Evolutionary conservation across 2,329 filamentous ascomycete species (phyloP), one percentile per base, ranked within the genome.

Genomic region (Magnaporthiopsis incrustans): DNA sequence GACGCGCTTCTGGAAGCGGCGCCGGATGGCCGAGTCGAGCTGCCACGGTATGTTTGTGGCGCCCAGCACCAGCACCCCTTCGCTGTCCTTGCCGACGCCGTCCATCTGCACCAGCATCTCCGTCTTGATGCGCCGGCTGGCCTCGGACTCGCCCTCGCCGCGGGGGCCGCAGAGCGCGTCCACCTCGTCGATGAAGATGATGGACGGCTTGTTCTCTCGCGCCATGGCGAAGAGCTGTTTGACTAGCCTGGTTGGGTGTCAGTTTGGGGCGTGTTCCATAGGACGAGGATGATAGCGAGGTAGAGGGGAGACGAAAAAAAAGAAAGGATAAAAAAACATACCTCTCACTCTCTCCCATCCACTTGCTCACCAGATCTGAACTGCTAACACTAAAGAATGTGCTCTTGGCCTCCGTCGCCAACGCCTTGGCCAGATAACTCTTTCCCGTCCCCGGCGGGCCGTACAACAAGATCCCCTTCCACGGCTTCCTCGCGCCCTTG

Each of bases 291-390:
- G 38, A 32, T 32, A 6, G 32, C 32, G 11, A 33, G 11, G 32
- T 8, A 33, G 22, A 32, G 26, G 3, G 22, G 15, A 33, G 10
- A 14, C 27, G 26, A n/a, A 10, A 12, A 25, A 22, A 35, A 22
- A 25, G 10, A 35, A 8, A 61, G 8, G 25, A 11, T 32, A 8
- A 61, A 14, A 58, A 65, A 26, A 70, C 82, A 61, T 79, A 96
- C 91, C 92, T 87, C 86, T 99, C 95, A 82, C 91, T 96, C 78
- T 99, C 95, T 80, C 95, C 95, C 95, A 99, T 99, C 95, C 95
- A 99, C 75, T 99, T 99, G 76, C 92, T 97, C 66, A 99, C 95
- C 76, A 99, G 77, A 75, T 99, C 95, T 73, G 92, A 96, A 82
- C 91, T 96, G 78, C 91, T 96, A 69, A 99, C 94, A 73, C 92